Evolutionary conservation across 2,329 filamentous ascomycete genomes (phyloP), one percentile per base, ranked within the genome.

Genomic region (Gyromitra esculenta): DNA sequence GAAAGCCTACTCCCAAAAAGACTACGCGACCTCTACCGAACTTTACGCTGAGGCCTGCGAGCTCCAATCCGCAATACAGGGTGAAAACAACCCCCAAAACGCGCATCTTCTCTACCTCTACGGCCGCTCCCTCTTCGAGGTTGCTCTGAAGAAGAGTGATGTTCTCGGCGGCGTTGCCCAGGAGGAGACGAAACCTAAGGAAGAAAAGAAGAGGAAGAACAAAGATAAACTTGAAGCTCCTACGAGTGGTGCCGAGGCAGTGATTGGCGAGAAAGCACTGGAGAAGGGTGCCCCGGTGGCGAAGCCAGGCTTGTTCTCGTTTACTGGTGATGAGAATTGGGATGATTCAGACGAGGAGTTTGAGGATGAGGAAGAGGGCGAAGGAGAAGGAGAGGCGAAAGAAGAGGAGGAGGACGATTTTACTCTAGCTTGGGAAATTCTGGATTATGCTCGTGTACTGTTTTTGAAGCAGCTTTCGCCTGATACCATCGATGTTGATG

Each of bases 101-200:
- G 95, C 94, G 65, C 95, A 98, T 83, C 89, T 99, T 60, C 89
- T 98, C 21, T 99, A 97, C 84, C 89, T 94, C 79, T 99, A 99
- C 84, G 96, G 96, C 13, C 92, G 95, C 82, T 93, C 93, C 73
- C 86, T 99, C 21, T 98, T 97, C 87, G 94, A 94, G 83, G 92
- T 98, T 76, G 96, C 94, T 39, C 92, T 98, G 83, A 91, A 90
- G 83, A 97, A 97, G 84, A 97, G 94, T 82, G 94, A 98, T 82
- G 94, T 99, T 31, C 87, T 99, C 45, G 96, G 96, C 73, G 92
- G 92, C 43, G 87, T 88, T 13, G 85, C 87, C 1, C 86, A 87
- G 57, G 85, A 86, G 83, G 88, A 82, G 85, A 87, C 79, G 57
- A 73, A 71, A 82, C 84, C 90, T 84, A 84, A 86, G 80, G 85